Base-by-base conservation (phyloP, 2,329 filamentous ascomycete species). In the Coleophoma crateriformis region DNA sequence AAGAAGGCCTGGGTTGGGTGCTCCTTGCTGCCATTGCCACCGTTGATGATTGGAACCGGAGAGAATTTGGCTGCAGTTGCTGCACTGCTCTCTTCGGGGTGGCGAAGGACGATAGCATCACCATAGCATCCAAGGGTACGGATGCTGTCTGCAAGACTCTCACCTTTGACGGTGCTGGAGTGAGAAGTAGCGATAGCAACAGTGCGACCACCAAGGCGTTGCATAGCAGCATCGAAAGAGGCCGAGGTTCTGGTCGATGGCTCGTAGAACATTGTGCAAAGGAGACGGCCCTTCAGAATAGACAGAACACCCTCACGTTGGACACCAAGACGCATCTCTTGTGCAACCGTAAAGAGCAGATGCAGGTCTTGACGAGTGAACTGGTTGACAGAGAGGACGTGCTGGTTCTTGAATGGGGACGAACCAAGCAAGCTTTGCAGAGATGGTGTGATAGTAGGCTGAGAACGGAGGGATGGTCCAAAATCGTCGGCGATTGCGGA, bases 211-310 rank as follows among this genome's bases (percentile, higher is more conserved):
- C 94, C 94, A 5, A 99, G 85, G 47, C 95, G 87, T 76, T 99
- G 95, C 94, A 99, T 99, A 39, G 94, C 94, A 50, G 92, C 88
- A 65, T 99, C 94, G 62, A 99, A 99, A 3, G 94, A 99, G 35
- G 88, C 84, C 12, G 92, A 96, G 5, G 94, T 99, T 48, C 94
- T 82, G 3, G 94, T 99, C 1, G 92, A 97, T 2, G 94, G 94
- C 76, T 99, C 94, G 70, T 91, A 99, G 79, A 99, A 99, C 74
- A 99, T 83, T 2, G 89, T 94, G 71, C 87, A 90, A 35, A 99
- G 79, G 12, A 99, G 82, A 42, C 88, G 84, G 27, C 91, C 90
- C 61, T 87, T 88, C 54, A 99, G 82, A 50, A 95, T 78, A 63
- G 94, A 86, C 46, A 99, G 77, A 32, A 94, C 87, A 52, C 94